A percentile compares a stretch with the other conserved stretches of the same genome.
These are phyloP conservation scores for Phaeoacremonium minimum DNA, from an alignment of 2,329 filamentous ascomycete genomes.

Conservation along the genomic window DNA sequence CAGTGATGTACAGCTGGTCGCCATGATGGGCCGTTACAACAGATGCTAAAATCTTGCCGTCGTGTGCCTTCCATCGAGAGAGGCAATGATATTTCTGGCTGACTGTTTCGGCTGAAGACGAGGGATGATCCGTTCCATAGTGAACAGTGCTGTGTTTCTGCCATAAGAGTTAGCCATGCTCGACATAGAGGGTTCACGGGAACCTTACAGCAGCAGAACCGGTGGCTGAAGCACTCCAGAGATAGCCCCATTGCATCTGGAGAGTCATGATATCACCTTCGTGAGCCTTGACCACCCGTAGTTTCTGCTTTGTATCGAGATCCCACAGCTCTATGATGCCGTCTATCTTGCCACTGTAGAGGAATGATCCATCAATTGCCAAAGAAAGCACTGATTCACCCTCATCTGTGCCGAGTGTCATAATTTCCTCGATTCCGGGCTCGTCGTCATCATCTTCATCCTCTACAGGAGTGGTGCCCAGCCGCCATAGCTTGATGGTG, in stretches of 20 bases:
- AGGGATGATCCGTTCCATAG: constrained; percentile 51
- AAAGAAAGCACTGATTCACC: constrained; percentile 69
- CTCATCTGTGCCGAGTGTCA: constrained; percentile 57
- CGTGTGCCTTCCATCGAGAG: constrained; percentile 56
- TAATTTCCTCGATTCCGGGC: constrained; percentile 66
- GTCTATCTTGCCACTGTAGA: constrained; percentile 84
- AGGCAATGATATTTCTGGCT: constrained; percentile 42
- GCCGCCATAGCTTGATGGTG: constrained; percentile 87
- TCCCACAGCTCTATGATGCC: constrained; percentile 96
- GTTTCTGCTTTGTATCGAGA: constrained; percentile 84
- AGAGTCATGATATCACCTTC: constrained; percentile 81
- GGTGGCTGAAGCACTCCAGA: constrained; percentile 86
- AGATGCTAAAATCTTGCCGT: constrained; percentile 83
- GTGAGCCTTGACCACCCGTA: constrained; percentile 80
- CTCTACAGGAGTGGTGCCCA: constrained; percentile 32
- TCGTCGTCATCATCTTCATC: constrained; percentile 40
- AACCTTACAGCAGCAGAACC: constrained; percentile 80
- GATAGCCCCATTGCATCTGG: constrained; percentile 76
- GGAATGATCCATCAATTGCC: constrained; percentile 81
- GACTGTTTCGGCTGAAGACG: constrained; percentile 41
- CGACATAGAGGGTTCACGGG: background rate
- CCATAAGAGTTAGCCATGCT: background rate
- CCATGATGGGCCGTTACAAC: constrained; percentile 66
- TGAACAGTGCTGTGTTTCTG: constrained; percentile 66
- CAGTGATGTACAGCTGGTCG: constrained; percentile 85